phyloP scores from a whole-genome alignment of 257 asterid genomes.

The Solanum ossicruentum region DNA sequence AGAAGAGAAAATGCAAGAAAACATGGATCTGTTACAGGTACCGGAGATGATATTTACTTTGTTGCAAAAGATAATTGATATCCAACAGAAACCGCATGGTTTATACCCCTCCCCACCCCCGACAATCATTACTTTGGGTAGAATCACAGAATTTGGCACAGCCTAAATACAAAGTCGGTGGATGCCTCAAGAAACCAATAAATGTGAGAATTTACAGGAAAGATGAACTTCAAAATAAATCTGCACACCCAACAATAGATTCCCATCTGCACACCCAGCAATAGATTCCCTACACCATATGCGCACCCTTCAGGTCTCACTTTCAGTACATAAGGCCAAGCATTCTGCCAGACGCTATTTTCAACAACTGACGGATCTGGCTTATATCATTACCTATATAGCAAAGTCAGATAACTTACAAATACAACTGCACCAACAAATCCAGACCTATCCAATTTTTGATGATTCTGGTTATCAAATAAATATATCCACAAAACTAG shows the following conservation, averaged over 20 bases:
- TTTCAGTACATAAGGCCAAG: background rate
- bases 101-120: background rate
- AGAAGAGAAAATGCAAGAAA: background rate
- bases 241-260: background rate
- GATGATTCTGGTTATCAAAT: background rate
- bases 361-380: background rate
- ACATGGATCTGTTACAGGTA: background rate
- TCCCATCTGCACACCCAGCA: background rate
- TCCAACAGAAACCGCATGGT: background rate
- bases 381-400: background rate
- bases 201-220: background rate
- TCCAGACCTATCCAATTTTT: background rate
- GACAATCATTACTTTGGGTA: background rate
- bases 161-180: background rate
- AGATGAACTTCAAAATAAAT: background rate
- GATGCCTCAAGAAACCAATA: background rate
- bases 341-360: background rate
- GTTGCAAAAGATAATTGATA: too few relatives aligned
- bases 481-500: background rate
- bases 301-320: background rate
- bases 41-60: too few relatives aligned
- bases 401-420: background rate
- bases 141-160: background rate
- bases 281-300: background rate
- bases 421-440: background rate